Evolutionary conservation across 2,329 filamentous ascomycete genomes (phyloP).

Genomic region (Neofusicoccum sp.): DNA sequence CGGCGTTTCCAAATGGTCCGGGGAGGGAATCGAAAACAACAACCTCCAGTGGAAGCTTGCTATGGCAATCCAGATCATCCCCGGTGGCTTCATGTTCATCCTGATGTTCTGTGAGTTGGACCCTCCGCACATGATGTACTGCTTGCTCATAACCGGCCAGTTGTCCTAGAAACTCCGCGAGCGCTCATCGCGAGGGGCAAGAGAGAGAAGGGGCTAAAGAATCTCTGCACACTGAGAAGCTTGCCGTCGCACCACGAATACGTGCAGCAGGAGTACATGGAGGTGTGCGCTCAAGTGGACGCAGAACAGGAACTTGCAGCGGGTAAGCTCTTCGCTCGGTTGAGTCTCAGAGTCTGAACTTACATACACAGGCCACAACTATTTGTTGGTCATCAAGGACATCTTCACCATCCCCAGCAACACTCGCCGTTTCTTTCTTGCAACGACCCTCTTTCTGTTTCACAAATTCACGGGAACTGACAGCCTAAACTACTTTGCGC

Average conservation of each 20-base stretch:
- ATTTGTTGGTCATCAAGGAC: constrained; percentile 40
- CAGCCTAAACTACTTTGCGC: constrained; percentile 45
- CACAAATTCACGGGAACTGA: constrained; percentile 49
- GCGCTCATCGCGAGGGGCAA: constrained; percentile 42
- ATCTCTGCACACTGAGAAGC: constrained; percentile 43
- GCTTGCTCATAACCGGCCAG: constrained; percentile 24
- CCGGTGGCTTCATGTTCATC: constrained; percentile 39
- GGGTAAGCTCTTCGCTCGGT: constrained; percentile 23
- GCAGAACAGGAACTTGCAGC: constrained; percentile 32
- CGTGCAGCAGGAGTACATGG: constrained; percentile 42
- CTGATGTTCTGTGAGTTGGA: constrained; percentile 25
- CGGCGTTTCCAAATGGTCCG: constrained; percentile 30
- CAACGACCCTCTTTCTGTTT: constrained; percentile 43
- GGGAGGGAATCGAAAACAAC: constrained; percentile 26
- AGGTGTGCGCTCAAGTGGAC: constrained; percentile 41
- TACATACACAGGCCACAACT: constrained; percentile 27
- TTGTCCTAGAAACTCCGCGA: constrained; percentile 40
- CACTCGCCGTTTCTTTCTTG: constrained; percentile 38
- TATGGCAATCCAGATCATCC: constrained; percentile 44
- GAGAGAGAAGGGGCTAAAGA: constrained; percentile 38
- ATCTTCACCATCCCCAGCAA: constrained; percentile 36
- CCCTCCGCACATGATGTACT: background rate
- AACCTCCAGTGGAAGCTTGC: constrained; percentile 42
- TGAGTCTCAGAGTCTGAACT: background rate
- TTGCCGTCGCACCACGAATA: constrained; percentile 44